Evolutionary conservation across 768 basidiomycete species (phyloP), one percentile per base, ranked within the genome.

Genomic region (Tylopilus rubrobrunneus): DNA sequence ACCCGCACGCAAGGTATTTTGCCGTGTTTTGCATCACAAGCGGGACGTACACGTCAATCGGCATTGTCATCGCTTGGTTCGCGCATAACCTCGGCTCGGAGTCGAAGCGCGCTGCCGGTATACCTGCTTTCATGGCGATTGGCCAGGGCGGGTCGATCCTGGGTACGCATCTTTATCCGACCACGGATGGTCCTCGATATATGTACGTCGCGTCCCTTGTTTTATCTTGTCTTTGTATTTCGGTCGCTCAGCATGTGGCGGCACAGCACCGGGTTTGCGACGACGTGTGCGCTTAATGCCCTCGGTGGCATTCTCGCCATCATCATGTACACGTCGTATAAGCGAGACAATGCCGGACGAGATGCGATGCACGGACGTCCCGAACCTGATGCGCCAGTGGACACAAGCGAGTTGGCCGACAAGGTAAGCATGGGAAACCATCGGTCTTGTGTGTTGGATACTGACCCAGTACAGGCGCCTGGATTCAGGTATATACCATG

Each of bases 21-120:
- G 85, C 87, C 11, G 83, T 82, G 11, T 89, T 89, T 69, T 87
- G 85, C 57, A 84, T 91, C 57, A 85, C 84, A 0, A 79, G 82
- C 49, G 87, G 87, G 37, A 90, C 87, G 1, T 91, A 90, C 59
- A 85, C 87, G 0, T 79, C 81, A 1, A 89, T 90, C 57, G 88
- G 86, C 1, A 68, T 88, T 6, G 78, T 81, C 37, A 84, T 90
- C 50, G 85, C 87, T 4, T 90, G 89, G 89, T 88, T 85, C 58
- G 80, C 85, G 4, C 86, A 89, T 61, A 90, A 89, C 60, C 76
- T 88, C 7, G 87, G 86, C 4, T 88, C 87, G 0, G 88, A 90
- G 61, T 83, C 84, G 0, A 89, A 90, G 68, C 82, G 80, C 51
- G 87, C 88, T 0, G 81, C 86, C 0, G 87, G 87, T 0, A 85